Base-by-base conservation (phyloP, 257 asterid genomes). In the Oldenlandia corymbosa region DNA sequence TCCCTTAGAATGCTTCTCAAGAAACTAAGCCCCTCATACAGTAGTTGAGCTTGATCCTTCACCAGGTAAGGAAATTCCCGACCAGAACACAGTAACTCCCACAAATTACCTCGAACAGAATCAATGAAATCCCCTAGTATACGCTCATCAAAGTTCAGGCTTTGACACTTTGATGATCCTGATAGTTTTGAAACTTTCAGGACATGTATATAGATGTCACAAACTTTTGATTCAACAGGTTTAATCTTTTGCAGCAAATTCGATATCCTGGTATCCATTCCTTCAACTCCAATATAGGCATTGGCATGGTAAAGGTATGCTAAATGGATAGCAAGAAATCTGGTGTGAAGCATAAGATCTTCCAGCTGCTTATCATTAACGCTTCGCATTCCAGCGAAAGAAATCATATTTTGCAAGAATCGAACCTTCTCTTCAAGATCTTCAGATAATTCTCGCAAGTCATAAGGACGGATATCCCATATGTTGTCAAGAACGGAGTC, bases 361-460 rank as follows among this genome's bases (percentile, higher is more conserved):
- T 36, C 12, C 60, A 51, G 16, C 24, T 37, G 51, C 17, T 51
- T 8, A 34, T 51, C 36, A 13, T 64, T 61, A 23, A 51, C 52
- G 17, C 50, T 26, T 13, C 18, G 37, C 41, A 37, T 23, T 13
- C 24, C 8, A 18, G 60, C 52, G 36, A 36, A 51, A 13, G 24
- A 28, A 51, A 64, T 64, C 60, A 64, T 13, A 51, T 37, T 64
- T 28, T n/a, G 7, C 69, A 51, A 23, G 42, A 64, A 64, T 26
- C n/a, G 2, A 10, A 51, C n/a, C 61, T 64, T 64, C 24, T 30
- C 28, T 37, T 51, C 51, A 23, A 64, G 51, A 7, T 39, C 60
- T 10, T 14, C 39, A 0, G 31, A 10, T 34, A 36, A 0, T 34
- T 50, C 13, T 12, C 13, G 0, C 18, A n/a, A 11, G 16, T 32